Evolutionary conservation across 768 basidiomycete species (phyloP).

Genomic region (Leccinum uliginosum): DNA sequence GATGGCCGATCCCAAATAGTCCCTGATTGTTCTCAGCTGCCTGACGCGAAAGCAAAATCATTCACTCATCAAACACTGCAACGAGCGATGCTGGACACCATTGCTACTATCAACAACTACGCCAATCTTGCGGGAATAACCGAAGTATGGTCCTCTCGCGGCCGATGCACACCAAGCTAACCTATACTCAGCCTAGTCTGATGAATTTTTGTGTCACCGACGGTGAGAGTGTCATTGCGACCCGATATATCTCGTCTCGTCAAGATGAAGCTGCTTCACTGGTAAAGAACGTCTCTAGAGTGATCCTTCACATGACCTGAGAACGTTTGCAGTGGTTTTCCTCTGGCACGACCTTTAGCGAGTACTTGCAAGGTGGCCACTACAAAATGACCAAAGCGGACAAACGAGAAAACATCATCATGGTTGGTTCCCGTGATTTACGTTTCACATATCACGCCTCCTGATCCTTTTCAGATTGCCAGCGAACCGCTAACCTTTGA

Average conservation of each 20-base stretch:
- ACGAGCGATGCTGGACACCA: constrained; percentile 86
- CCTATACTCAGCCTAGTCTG: constrained; percentile 60
- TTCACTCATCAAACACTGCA: constrained; percentile 73
- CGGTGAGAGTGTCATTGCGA: constrained; percentile 89
- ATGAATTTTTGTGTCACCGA: constrained; percentile 98
- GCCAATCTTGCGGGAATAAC: constrained; percentile 68
- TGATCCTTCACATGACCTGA: constrained; percentile 4
- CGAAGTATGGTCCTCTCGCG: constrained; percentile 46
- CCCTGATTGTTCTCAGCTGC: constrained; percentile 48
- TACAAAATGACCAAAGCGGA: constrained; percentile 96
- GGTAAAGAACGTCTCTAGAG: constrained; percentile 35
- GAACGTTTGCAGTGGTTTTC: constrained; percentile 72
- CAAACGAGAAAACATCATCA: constrained; percentile 94
- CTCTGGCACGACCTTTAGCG: constrained; percentile 90
- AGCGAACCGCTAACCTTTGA: constrained; percentile 97
- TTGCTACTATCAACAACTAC: constrained; percentile 71
- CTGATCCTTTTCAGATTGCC: constrained; percentile 51
- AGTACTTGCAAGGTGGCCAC: constrained; percentile 83
- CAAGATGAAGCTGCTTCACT: constrained; percentile 91
- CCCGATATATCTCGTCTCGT: constrained; percentile 90
- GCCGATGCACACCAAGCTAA: neutral
- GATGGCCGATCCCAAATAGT: neutral
- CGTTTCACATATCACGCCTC: constrained; percentile 10
- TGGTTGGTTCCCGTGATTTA: constrained; percentile 41
- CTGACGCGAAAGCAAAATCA: constrained; percentile 67